These are phyloP conservation scores for Claviceps purpurea DNA, from an alignment of 2,329 filamentous ascomycete species.

Conservation along the genomic window DNA sequence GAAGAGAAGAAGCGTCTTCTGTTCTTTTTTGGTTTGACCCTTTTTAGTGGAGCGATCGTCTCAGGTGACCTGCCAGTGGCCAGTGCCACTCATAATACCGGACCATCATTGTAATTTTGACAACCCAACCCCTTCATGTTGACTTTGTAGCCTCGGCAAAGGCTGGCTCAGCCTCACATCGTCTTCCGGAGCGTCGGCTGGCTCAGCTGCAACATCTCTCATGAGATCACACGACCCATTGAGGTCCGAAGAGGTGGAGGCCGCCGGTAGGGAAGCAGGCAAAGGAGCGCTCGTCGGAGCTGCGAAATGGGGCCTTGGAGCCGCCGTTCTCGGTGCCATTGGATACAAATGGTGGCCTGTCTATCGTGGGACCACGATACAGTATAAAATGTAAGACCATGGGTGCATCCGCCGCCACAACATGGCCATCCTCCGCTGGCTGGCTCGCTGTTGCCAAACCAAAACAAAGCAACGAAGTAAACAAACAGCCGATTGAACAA, in stretches of 20 bases:
- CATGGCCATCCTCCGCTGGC: background rate
- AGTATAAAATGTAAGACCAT: constrained; percentile 59
- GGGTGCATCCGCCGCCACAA: background rate
- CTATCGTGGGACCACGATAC: constrained; percentile 58
- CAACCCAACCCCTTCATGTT: no score
- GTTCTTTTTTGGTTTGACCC: no score
- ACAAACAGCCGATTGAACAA: background rate
- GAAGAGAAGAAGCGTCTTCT: no score
- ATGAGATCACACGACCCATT: constrained; percentile 44
- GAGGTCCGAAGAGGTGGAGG: constrained; percentile 51
- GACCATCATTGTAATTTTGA: no score
- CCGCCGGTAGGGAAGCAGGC: constrained; percentile 58
- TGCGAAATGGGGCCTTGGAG: constrained; percentile 58
- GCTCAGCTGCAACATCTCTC: constrained; percentile 3
- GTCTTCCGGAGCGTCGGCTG: background rate
- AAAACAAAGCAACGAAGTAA: background rate
- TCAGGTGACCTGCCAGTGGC: no score
- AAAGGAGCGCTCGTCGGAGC: constrained; percentile 55
- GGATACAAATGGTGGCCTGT: constrained; percentile 55
- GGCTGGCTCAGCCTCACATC: background rate
- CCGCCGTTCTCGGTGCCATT: constrained; percentile 45
- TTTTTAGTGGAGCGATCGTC: no score
- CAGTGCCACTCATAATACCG: no score
- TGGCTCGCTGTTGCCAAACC: background rate
- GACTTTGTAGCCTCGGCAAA: background rate